Conservation (phyloP, 129 eudicot species). For the Glebionis coronaria region DNA sequence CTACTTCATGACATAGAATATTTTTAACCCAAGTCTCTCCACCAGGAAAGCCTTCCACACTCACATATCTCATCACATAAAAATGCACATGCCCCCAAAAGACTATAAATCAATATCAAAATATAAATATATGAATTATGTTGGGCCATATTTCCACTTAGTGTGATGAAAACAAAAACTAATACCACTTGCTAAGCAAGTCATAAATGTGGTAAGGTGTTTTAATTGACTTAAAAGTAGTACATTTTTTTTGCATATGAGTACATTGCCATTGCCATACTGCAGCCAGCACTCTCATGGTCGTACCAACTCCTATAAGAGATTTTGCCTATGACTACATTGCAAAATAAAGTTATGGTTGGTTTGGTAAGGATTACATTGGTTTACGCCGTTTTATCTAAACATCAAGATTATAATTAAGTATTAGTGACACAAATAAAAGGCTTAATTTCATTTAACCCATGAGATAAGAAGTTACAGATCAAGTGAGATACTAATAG, state of each 20-base stretch:
- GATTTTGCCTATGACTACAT: slow-evolving; percentile 78
- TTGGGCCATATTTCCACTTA: no score
- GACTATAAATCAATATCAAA: slow-evolving; percentile 16
- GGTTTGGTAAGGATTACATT: slow-evolving; percentile 87
- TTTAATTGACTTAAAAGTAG: no score
- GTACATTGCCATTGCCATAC: slow-evolving; percentile 85
- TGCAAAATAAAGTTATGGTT: slow-evolving; percentile 63
- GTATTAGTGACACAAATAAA: no score
- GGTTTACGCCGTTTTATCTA: no score
- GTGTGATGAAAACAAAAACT: no score
- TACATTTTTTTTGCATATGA: no score
- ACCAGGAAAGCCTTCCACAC: slow-evolving; percentile 20
- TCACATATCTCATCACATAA: slow-evolving; percentile 29
- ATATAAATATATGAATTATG: background rate
- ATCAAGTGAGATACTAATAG: no score
- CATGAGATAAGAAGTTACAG: no score
- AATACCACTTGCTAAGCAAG: no score
- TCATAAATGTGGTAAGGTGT: no score
- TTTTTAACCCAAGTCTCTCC: slow-evolving; percentile 47
- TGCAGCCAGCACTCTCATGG: slow-evolving; percentile 53
- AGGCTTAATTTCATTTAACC: no score
- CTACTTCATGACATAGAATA: slow-evolving; percentile 34
- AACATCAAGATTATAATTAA: no score
- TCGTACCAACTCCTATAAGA: slow-evolving; percentile 68
- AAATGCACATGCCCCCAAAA: slow-evolving; percentile 32